These are phyloP conservation scores for Fusarium sororula DNA, from an alignment of 2,329 filamentous ascomycete species.

Conservation along the genomic window DNA sequence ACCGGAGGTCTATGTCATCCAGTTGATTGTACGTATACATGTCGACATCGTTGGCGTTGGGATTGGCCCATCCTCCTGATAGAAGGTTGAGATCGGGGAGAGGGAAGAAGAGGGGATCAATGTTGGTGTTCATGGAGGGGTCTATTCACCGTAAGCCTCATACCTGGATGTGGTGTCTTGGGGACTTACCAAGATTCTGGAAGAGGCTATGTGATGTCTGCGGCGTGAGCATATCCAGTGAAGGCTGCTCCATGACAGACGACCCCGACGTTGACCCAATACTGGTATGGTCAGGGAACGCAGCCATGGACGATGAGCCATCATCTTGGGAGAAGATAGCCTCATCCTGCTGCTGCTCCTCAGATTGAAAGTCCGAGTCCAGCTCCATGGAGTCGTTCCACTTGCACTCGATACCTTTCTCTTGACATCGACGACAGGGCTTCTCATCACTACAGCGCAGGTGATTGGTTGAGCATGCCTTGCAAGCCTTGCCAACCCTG, in stretches of 20 bases:
- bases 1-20: conserved; percentile 45
- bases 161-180: accelerated
- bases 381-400: conserved; percentile 30
- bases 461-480: conserved; percentile 43
- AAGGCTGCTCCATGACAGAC: conserved; percentile 6
- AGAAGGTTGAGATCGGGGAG: conserved; percentile 35
- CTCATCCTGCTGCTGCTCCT: conserved; percentile 3
- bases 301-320: background rate
- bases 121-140: background rate
- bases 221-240: conserved; percentile 12
- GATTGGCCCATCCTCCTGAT: conserved; percentile 15
- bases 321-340: conserved; percentile 5
- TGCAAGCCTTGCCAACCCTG: conserved; percentile 42
- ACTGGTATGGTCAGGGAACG: background rate
- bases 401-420: conserved; percentile 41
- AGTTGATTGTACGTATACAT: conserved; percentile 38
- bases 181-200: conserved; percentile 13
- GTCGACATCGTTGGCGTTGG: background rate
- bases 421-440: conserved; percentile 42
- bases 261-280: background rate
- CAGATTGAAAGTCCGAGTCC: conserved; percentile 19
- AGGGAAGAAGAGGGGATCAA: conserved; percentile 16
- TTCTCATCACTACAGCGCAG: conserved; percentile 45
- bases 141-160: background rate
- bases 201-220: conserved; percentile 18